phyloP scores from a whole-genome alignment of 805 yeast genomes.

The Wickerhamiella brachini region DNA sequence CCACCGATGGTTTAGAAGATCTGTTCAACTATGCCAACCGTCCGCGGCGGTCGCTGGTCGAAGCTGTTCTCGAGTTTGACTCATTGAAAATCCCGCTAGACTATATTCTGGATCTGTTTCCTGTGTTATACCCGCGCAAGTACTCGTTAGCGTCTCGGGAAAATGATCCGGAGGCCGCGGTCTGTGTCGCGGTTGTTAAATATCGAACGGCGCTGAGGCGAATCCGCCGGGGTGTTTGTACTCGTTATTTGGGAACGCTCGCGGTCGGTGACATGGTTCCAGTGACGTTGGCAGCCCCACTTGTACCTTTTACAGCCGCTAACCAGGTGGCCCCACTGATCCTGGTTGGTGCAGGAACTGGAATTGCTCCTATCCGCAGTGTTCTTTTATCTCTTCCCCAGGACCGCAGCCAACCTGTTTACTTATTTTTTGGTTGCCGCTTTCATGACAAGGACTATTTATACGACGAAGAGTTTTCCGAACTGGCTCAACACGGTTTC shows the following conservation, averaged over 20 bases:
- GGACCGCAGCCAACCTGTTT: slow-evolving; percentile 24
- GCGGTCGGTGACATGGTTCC: slow-evolving; percentile 35
- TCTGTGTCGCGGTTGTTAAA: slow-evolving; percentile 74
- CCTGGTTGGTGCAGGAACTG: slow-evolving; percentile 88
- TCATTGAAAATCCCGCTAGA: slow-evolving; percentile 62
- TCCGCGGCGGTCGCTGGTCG: slow-evolving; percentile 78
- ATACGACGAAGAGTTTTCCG: slow-evolving; percentile 41
- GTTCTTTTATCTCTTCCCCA: slow-evolving; percentile 27
- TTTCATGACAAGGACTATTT: slow-evolving; percentile 50
- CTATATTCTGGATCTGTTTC: slow-evolving; percentile 64
- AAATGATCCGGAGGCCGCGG: slow-evolving; percentile 31
- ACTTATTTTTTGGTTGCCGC: slow-evolving; percentile 68
- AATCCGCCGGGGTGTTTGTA: slow-evolving; percentile 67
- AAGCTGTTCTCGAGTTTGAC: slow-evolving; percentile 69
- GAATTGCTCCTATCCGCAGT: slow-evolving; percentile 84
- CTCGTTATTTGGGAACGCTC: slow-evolving; percentile 53
- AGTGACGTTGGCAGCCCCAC: slow-evolving; percentile 4
- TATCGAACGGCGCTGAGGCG: slow-evolving; percentile 71
- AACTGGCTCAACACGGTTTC: slow-evolving; percentile 20
- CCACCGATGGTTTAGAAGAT: slow-evolving; percentile 63
- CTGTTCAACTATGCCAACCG: slow-evolving; percentile 83
- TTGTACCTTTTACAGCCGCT: slow-evolving; percentile 25
- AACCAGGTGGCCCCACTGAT: slow-evolving; percentile 27
- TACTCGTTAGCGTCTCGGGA: slow-evolving; percentile 66
- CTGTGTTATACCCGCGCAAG: slow-evolving; percentile 63